These are phyloP conservation scores for Pharnaceum exiguum DNA, from an alignment of 148 eudicot species.

Conservation along the genomic window DNA sequence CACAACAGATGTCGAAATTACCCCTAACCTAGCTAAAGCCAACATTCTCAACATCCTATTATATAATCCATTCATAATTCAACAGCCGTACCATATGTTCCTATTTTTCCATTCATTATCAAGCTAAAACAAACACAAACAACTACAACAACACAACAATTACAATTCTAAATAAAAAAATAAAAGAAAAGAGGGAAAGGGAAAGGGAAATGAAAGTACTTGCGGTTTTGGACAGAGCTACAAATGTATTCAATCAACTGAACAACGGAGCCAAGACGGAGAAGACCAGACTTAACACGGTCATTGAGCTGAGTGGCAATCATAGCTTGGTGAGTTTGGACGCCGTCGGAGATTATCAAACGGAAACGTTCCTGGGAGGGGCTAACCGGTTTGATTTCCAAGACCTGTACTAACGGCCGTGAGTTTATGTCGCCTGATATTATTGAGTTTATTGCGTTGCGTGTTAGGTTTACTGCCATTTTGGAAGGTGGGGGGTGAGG, in stretches of 20 bases:
- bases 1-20: no score
- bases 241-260: slow-evolving; percentile 88
- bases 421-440: slow-evolving; percentile 68
- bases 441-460: slow-evolving; percentile 68
- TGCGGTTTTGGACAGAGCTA: slow-evolving; percentile 67
- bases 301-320: slow-evolving; percentile 88
- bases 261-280: slow-evolving; percentile 68
- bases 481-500: not conserved
- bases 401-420: slow-evolving; percentile 76
- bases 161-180: not conserved
- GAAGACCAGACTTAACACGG: slow-evolving; percentile 49
- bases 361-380: slow-evolving; percentile 66
- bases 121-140: not conserved
- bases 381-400: slow-evolving; percentile 53
- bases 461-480: slow-evolving; percentile 74
- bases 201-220: slow-evolving; percentile 29
- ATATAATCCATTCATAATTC: no score
- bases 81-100: no score
- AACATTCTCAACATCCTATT: no score
- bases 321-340: slow-evolving; percentile 63
- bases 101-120: not conserved
- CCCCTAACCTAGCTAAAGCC: no score
- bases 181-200: not conserved
- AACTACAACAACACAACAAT: not conserved
- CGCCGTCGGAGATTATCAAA: slow-evolving; percentile 59